Percentiles rank a stretch among this genome's conserved stretches.
These are phyloP conservation scores for Lathyrus aphaca DNA, from an alignment of 306 rosid genomes.

Conservation along the genomic window DNA sequence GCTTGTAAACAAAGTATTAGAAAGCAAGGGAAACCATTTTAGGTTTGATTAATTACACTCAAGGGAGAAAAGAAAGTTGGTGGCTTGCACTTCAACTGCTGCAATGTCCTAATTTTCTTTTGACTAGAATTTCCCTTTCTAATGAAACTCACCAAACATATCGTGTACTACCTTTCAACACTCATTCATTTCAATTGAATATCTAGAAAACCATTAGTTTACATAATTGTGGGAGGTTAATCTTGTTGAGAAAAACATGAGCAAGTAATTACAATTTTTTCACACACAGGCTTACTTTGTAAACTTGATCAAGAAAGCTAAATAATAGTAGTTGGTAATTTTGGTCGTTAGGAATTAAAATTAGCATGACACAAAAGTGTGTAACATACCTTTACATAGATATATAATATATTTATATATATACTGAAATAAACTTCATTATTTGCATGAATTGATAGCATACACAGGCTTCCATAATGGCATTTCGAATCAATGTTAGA, in stretches of 20 bases:
- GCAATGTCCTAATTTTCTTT: slow-evolving; percentile 32
- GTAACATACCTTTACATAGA: slow-evolving; percentile 18
- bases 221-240: slow-evolving; percentile 21
- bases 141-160: slow-evolving; percentile 42
- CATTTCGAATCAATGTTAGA: slow-evolving; percentile 32
- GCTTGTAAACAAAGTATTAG: slow-evolving; percentile 46
- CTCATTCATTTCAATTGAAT: slow-evolving; percentile 26
- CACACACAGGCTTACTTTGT: slow-evolving; percentile 26
- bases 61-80: slow-evolving; percentile 47
- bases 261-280: slow-evolving; percentile 14
- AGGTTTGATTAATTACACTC: slow-evolving; percentile 60
- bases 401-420: slow-evolving; percentile 34
- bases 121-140: slow-evolving; percentile 29
- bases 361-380: slow-evolving; percentile 17
- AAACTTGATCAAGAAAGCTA: slow-evolving; percentile 35
- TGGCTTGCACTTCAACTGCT: slow-evolving; percentile 64
- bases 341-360: slow-evolving; percentile 35
- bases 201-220: not conserved
- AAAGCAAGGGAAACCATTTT: slow-evolving; percentile 31
- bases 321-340: slow-evolving; percentile 43
- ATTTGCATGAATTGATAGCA: slow-evolving; percentile 10
- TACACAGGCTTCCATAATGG: slow-evolving; percentile 50
- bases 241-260: slow-evolving; percentile 19
- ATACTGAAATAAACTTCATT: not conserved
- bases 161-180: not conserved